Base-by-base conservation (phyloP, 148 eudicot species). In the Silene conica region DNA sequence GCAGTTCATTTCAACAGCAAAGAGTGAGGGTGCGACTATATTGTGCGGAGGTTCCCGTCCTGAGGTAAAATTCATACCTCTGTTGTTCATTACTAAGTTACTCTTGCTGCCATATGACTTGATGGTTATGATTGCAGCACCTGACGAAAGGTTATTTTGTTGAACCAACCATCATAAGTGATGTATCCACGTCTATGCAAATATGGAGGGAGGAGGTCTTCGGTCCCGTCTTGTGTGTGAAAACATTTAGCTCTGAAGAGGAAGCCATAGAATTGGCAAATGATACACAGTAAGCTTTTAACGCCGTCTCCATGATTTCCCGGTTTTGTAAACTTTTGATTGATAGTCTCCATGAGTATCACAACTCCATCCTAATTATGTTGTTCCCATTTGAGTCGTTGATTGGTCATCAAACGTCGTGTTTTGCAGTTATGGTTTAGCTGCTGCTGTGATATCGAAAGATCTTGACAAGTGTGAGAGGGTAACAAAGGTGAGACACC, bases 181-280 rank as follows among this genome's bases (percentile, higher is more conserved):
- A 89, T 63, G 91, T 95, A 19, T 83, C 89, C 66, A 89, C 94
- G 31, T 85, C 90, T 72, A 95, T 95, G 99, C 97, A 95, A 92
- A 92, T 95, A 74, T 95, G 97, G 99, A 92, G 85, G 76, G 99
- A 95, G 79, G 99, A 95, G 85, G 96, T 95, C 43, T 95, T 95
- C 70, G 97, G 99, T 74, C 99, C 99, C 58, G 88, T 95, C 80
- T 86, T 95, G 23, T 90, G 96, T 78, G 99, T 89, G 41, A 92
- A 95, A 83, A 95, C 99, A 63, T 95, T 95, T 87, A 77, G 86
- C 28, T 84, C 89, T 31, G 99, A 95, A 77, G 97, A 86, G 9
- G 99, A 95, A 84, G 99, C 99, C 81, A 87, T 95, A 78, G 92
- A 87, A 77, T 80, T 95, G 76, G 99, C 99, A 76, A 95, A 95